Base-by-base conservation (phyloP, 495 filamentous ascomycete genomes). In the Penicillium mononematosum region DNA sequence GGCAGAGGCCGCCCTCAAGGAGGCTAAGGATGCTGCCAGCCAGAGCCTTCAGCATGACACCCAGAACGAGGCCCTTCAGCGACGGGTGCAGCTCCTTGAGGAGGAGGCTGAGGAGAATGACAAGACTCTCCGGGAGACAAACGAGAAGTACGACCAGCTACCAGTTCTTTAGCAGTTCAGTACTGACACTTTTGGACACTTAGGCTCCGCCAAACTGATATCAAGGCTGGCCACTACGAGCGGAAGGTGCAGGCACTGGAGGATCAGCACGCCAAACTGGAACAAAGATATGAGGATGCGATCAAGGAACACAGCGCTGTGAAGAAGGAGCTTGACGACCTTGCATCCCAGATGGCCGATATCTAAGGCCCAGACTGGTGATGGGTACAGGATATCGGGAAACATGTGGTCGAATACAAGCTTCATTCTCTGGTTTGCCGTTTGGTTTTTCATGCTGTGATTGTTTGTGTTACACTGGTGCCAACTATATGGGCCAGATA, bases 161-260 rank as follows among this genome's bases (percentile, higher is more conserved):
- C 32, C 42, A 20, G 5, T 17, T n/a, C 31, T 20, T 29, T 19
- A 19, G 12, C 39, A 46, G 32, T 9, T 20, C n/a, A 6, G 47
- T 41, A 44, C 64, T 71, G 52, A 75, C 65, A n/a, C 44, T 50
- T 50, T 20, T 17, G 45, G 19, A 14, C 53, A 38, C 27, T 58
- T 53, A 99, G 94, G 78, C 90, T 98, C 67, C 91, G 95, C 66
- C 92, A 96, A 78, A 97, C 94, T 74, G 94, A 98, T 74, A 91
- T 98, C 77, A 97, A 97, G 81, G 91, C 94, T 70, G 95, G 93
- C 59, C 94, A 99, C 82, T 96, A 91, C 78, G 95, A 98, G 79
- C 95, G 95, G 81, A 97, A 99, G 80, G 94, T 99, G 60, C 88
- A 95, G 72, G 96, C 93, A 63, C 85, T 99, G 60, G 94, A 99